Evolutionary conservation across 495 filamentous ascomycete species (phyloP), one percentile per base, ranked within the genome.

Genomic region (Hyphodiscus hymeniophilus): DNA sequence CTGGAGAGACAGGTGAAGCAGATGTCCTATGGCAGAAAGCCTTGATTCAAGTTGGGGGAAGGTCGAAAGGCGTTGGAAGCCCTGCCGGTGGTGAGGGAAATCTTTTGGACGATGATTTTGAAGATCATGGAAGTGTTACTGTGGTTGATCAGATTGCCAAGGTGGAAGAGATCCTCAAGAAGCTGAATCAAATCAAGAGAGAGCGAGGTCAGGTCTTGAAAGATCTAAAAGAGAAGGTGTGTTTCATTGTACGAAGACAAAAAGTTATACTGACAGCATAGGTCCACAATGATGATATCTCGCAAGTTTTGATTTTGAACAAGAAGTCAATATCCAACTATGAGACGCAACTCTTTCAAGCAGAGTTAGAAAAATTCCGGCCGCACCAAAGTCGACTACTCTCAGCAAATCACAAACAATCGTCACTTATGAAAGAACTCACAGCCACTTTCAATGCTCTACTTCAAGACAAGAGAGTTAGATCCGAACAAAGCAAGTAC

Each of bases 251-350:
- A 12, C 38, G 5, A 40, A 18, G 15, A 18, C 3, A 11, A 4
- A 21, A 21, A 12, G 20, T 12, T 3, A 12, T 5, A 48, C 64
- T 74, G 38, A 76, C 52, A 33, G 21, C 34, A 28, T 48, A 98
- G 91, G 83, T 91, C 39, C 92, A 92, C 66, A 85, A 81, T 57
- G 94, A 98, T 57, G 94, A 98, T 59, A 97, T 97, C 52, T 95
- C 91, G 11, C 90, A 94, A 58, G 89, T 97, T 20, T 68, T 97
- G 54, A 97, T 98, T 39, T 72, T 98, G 31, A 98, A 98, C 72
- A 95, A 96, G 60, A 96, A 96, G 60, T 81, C 88, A 2, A 87
- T 96, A 52, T 72, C 87, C 26, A 88, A 83, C 60, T 89, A 88
- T 58, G 92, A 97, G 60, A 83, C 71, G 23, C 85, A 91, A 58